A percentile compares a stretch with the other conserved stretches of the same genome.
Conservation (phyloP, 305 asterid genomes). For the Solanum chacoense region DNA sequence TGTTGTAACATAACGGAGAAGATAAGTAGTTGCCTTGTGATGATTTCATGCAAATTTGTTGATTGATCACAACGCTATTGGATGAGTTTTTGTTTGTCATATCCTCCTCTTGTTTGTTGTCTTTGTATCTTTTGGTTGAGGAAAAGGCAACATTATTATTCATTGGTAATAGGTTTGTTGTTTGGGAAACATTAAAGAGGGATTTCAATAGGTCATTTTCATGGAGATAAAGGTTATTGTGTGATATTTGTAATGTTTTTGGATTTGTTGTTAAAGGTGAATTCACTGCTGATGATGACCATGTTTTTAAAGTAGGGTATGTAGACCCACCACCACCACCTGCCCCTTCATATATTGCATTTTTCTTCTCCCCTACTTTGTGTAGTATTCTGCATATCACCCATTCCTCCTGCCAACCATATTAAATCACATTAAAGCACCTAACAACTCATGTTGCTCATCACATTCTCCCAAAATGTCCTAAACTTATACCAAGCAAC, state of each 20-base stretch:
- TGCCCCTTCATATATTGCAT: neutral
- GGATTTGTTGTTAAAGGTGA: neutral
- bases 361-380: constrained; percentile 56
- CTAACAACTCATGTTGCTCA: neutral
- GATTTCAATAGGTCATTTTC: constrained; percentile 32
- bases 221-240: constrained; percentile 16
- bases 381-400: constrained; percentile 75
- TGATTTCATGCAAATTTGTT: neutral
- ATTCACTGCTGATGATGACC: neutral
- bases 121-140: neutral
- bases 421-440: neutral
- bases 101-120: neutral
- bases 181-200: constrained; percentile 10
- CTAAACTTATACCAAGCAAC: neutral
- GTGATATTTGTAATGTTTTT: neutral
- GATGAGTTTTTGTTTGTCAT: neutral
- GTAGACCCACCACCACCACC: neutral
- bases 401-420: constrained; percentile 64
- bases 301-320: constrained; percentile 7
- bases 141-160: neutral
- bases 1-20: neutral
- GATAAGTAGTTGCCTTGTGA: neutral
- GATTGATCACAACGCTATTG: neutral
- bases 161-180: constrained; percentile 13
- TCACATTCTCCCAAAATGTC: neutral